These are phyloP conservation scores for Geotrichum aggregatum DNA, from an alignment of 1,139 yeast genomes.

Conservation along the genomic window DNA sequence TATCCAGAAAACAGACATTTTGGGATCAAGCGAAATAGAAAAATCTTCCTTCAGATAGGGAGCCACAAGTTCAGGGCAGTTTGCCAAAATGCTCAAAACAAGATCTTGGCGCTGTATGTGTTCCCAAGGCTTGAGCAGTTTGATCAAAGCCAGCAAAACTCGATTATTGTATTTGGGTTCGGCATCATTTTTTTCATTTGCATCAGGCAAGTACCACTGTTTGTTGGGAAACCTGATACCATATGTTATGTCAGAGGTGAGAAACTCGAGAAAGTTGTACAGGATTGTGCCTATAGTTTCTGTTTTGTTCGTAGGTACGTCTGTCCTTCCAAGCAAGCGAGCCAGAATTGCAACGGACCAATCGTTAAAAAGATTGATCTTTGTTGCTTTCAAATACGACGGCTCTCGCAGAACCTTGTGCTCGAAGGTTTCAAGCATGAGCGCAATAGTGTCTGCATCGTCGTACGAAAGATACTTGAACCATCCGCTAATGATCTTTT, in stretches of 20 bases:
- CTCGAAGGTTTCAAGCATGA: constrained; percentile 49
- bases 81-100: constrained; percentile 48
- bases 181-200: constrained; percentile 22
- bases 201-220: constrained; percentile 50
- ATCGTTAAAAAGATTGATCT: constrained; percentile 75
- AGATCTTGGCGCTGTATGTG: constrained; percentile 59
- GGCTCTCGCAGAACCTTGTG: constrained; percentile 54
- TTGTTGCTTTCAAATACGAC: constrained; percentile 61
- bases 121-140: constrained; percentile 77
- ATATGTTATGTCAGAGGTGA: constrained; percentile 49
- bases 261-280: constrained; percentile 48
- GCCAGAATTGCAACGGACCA: constrained; percentile 60
- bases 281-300: constrained; percentile 31
- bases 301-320: constrained; percentile 31
- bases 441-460: constrained; percentile 43
- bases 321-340: constrained; percentile 47
- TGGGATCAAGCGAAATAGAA: constrained; percentile 62
- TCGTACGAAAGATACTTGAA: constrained; percentile 58
- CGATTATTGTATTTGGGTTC: constrained; percentile 46
- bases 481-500: constrained; percentile 58
- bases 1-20: constrained; percentile 75
- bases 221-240: constrained; percentile 66
- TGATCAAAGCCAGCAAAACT: constrained; percentile 57
- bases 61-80: constrained; percentile 67
- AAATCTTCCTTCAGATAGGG: constrained; percentile 56